These are phyloP conservation scores for Penicillium paradoxum DNA, from an alignment of 495 filamentous ascomycete genomes.

Conservation along the genomic window DNA sequence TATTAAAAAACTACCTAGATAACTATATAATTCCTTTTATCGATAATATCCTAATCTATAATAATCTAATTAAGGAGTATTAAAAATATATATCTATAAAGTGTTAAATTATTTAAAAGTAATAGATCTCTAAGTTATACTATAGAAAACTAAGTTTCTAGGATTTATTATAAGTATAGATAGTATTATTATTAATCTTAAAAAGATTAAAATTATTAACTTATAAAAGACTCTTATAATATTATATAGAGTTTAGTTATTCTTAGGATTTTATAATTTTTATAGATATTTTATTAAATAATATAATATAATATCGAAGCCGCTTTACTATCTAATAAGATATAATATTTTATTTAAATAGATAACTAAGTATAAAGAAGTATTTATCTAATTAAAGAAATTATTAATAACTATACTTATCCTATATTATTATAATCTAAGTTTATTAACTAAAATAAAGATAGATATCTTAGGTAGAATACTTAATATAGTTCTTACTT, in stretches of 20 bases:
- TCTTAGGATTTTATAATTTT: neutral
- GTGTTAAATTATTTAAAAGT: neutral
- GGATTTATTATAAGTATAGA: neutral
- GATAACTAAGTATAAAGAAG: neutral
- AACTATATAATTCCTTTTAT: neutral
- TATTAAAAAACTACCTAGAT: neutral
- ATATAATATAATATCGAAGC: neutral
- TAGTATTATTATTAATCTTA: neutral
- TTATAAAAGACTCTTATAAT: neutral
- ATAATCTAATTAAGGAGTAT: neutral
- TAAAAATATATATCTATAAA: neutral
- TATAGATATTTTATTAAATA: neutral
- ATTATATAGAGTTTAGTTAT: neutral
- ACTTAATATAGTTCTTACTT: neutral
- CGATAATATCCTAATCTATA: neutral
- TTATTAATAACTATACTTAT: neutral
- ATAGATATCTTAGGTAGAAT: neutral
- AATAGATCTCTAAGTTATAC: neutral
- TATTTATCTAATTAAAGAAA: neutral
- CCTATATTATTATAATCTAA: neutral
- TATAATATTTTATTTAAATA: neutral
- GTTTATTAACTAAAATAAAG: neutral
- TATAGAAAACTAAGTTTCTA: neutral
- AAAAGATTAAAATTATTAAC: neutral
- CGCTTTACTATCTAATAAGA: neutral